Evolutionary conservation across 768 basidiomycete species (phyloP).

Genomic region (Termitomyces sp.): DNA sequence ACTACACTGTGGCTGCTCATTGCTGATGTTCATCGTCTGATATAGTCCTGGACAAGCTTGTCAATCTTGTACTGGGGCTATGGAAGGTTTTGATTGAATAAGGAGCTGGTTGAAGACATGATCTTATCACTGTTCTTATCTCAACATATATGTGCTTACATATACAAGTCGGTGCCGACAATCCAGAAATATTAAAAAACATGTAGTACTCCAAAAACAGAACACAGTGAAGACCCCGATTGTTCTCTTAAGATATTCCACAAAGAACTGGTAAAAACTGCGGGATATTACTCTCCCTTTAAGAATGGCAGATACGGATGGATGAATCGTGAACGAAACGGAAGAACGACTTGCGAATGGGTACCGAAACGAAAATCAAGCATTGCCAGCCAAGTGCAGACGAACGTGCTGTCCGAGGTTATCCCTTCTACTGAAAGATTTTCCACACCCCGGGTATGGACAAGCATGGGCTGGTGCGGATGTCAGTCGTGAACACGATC

Average conservation of each 20-base stretch:
- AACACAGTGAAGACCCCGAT: background rate
- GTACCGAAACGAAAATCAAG: constrained; percentile 4
- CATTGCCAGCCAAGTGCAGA: constrained; percentile 38
- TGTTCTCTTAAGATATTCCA: background rate
- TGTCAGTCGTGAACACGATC: constrained; percentile 6
- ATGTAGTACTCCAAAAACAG: background rate
- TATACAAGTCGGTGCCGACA: too few relatives aligned
- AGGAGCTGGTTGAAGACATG: too few relatives aligned
- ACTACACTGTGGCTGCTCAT: constrained; percentile 2
- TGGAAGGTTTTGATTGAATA: too few relatives aligned
- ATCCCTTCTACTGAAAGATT: constrained; percentile 69
- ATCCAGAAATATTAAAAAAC: background rate
- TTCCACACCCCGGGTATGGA: constrained; percentile 58
- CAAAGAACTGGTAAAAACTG: background rate
- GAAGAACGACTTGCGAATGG: too few relatives aligned
- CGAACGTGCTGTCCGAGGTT: constrained; percentile 74
- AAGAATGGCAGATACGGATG: background rate
- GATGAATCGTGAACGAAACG: background rate
- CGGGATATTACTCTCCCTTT: background rate
- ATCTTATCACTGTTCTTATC: background rate
- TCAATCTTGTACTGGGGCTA: background rate
- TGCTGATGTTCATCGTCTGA: background rate
- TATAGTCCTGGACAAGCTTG: background rate
- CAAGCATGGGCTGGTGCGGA: constrained; percentile 49
- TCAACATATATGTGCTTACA: background rate